Base-by-base conservation (phyloP, 352 stramenopile species). In the Elongisporangium prolatum region DNA sequence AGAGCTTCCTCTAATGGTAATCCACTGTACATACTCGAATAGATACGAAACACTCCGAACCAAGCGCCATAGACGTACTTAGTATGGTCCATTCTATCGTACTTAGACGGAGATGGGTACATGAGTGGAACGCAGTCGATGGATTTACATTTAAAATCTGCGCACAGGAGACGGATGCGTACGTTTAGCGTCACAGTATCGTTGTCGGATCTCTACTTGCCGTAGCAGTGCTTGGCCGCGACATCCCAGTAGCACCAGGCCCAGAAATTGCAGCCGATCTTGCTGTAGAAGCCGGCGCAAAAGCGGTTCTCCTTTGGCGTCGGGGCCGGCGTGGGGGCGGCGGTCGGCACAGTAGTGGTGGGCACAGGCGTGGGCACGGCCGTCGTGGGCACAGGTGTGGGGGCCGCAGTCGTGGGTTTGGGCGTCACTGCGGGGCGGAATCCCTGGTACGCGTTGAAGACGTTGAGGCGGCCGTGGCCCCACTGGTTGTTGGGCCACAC, bases 401-500 rank as follows among this genome's bases (percentile, higher is more conserved):
- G 28, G 8, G 8, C 28, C 8, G 28, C 28, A 38, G 28, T 13
- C 4, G 28, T 38, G 8, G 28, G 28, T 9, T 14, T 9, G 8
- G 28, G 28, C 28, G 8, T 38, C 6, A 38, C 4, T 13, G 28
- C 28, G 1, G 28, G 28, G 28, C 28, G 28, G 28, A 38, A 38
- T 38, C 28, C 34, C 34, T 44, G 34, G 34, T 44, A 44, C 34
- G 66, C 66, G 7, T 61, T 72, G 21, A 68, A 38, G 5, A 57
- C 74, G 66, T 84, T 80, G 38, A 84, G 53, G 52, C 73, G 77
- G 28, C 77, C 77, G 53, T 83, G 72, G 53, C 77, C 77, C 28
- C 71, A 82, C 47, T 75, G 61, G 62, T 86, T 88, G 76, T 88
- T 88, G 16, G 77, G 77, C 51, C 71, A 84, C n/a, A 34, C 48